Conservation (phyloP, 768 basidiomycete species). For the Amanita exitialis region DNA sequence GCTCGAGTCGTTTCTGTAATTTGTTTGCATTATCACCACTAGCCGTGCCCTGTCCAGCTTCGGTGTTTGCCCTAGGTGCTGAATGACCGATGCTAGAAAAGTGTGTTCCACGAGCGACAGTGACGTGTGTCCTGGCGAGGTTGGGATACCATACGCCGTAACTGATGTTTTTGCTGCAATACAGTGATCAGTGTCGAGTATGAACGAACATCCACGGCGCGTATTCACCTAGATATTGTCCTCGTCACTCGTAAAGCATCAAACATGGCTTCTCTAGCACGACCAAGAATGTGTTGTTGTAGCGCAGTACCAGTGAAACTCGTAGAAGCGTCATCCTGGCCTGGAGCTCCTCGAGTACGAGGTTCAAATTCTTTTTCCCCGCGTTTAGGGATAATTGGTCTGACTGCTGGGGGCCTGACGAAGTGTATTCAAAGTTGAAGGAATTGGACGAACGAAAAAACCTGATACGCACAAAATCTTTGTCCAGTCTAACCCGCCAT, state of each 20-base stretch:
- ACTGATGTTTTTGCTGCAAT: slow-evolving; percentile 61
- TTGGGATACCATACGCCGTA: slow-evolving; percentile 73
- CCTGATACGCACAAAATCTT: slow-evolving; percentile 32
- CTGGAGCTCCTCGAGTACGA: slow-evolving; percentile 5
- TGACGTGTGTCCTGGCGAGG: slow-evolving; percentile 56
- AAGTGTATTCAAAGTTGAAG: not conserved
- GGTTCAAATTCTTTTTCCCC: slow-evolving; percentile 99
- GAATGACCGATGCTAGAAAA: slow-evolving; percentile 79
- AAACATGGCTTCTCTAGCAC: slow-evolving; percentile 80
- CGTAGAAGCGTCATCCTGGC: not conserved
- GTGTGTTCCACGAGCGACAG: slow-evolving; percentile 71
- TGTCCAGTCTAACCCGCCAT: slow-evolving; percentile 72
- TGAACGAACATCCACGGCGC: not conserved
- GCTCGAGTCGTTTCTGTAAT: slow-evolving; percentile 58
- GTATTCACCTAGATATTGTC: slow-evolving; percentile 63
- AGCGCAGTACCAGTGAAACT: slow-evolving; percentile 44
- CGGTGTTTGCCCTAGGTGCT: slow-evolving; percentile 35
- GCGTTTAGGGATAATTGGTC: slow-evolving; percentile 81
- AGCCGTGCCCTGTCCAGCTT: slow-evolving; percentile 10
- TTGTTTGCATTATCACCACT: slow-evolving; percentile 16
- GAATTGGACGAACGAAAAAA: not conserved
- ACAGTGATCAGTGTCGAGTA: slow-evolving; percentile 1
- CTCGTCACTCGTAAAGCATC: slow-evolving; percentile 65
- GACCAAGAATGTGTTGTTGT: slow-evolving; percentile 74
- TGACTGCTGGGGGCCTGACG: slow-evolving; percentile 4